Percentiles rank a stretch among this genome's conserved stretches.
phyloP scores from a whole-genome alignment of 2,329 filamentous ascomycete genomes.

The Nannizziopsis arthrosporioides region DNA sequence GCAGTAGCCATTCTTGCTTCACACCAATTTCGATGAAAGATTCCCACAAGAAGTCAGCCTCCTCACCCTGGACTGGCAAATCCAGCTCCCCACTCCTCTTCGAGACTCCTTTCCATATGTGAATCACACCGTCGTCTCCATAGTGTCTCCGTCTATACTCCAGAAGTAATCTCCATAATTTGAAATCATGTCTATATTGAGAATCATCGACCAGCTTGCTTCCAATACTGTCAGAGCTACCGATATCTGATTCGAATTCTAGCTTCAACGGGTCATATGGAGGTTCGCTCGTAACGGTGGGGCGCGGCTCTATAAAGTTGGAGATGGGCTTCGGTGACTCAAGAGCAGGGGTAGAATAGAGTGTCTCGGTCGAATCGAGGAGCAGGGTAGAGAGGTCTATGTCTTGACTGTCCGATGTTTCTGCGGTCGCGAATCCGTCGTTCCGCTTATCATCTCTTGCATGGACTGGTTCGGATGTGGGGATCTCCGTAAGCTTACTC shows the following conservation, averaged over 20 bases:
- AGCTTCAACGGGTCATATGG: conserved; percentile 24
- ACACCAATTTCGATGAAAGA: conserved; percentile 30
- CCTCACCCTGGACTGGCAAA: conserved; percentile 28
- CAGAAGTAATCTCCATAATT: conserved; percentile 37
- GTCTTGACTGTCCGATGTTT: neutral
- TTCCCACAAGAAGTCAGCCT: conserved; percentile 33
- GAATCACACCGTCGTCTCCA: conserved; percentile 31
- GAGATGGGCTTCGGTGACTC: conserved; percentile 2
- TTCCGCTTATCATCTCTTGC: neutral
- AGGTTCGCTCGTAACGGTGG: neutral
- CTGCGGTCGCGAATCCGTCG: neutral
- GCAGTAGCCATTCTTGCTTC: conserved; percentile 24
- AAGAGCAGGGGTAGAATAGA: neutral
- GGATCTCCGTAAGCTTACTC: neutral
- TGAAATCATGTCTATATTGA: conserved; percentile 25
- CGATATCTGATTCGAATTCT: conserved; percentile 34
- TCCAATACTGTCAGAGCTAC: conserved; percentile 26
- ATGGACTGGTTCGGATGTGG: neutral
- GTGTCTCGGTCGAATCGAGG: neutral
- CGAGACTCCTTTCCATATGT: conserved; percentile 33
- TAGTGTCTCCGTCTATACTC: conserved; percentile 34
- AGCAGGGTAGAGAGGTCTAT: neutral
- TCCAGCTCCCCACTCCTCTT: conserved; percentile 22
- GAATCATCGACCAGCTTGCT: conserved; percentile 30
- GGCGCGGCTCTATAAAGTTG: conserved; percentile 12